Conservation (phyloP, 1,139 yeast genomes). For the Yamadazyma aaseri region DNA sequence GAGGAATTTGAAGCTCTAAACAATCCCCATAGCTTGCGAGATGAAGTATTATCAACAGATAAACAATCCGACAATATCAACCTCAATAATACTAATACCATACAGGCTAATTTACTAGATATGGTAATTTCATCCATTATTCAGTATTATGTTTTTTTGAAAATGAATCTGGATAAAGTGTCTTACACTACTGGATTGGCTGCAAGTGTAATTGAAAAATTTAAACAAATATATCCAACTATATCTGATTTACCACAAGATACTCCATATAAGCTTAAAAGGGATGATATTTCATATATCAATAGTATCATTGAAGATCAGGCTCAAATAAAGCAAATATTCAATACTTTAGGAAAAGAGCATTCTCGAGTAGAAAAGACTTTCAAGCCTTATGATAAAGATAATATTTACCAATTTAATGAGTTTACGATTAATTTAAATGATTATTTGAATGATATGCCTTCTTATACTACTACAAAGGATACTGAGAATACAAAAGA, state of each 20-base stretch:
- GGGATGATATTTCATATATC: too few relatives aligned
- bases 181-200: too few relatives aligned
- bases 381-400: slow-evolving; percentile 12
- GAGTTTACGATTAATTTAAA: slow-evolving; percentile 20
- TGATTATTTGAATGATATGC: slow-evolving; percentile 11
- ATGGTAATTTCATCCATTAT: slow-evolving; percentile 6
- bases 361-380: slow-evolving; percentile 14
- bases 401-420: slow-evolving; percentile 19
- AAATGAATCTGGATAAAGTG: slow-evolving; percentile 1
- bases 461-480: slow-evolving; percentile 4
- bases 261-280: too few relatives aligned
- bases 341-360: slow-evolving; percentile 16
- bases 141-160: slow-evolving; percentile 9
- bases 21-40: too few relatives aligned
- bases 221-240: slow-evolving; percentile 5
- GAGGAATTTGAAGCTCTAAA: too few relatives aligned
- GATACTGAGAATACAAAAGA: not conserved
- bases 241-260: too few relatives aligned
- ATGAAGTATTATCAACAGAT: too few relatives aligned
- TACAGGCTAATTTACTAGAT: too few relatives aligned
- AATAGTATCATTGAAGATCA: slow-evolving; percentile 4
- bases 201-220: not conserved
- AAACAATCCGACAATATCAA: too few relatives aligned
- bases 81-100: too few relatives aligned
- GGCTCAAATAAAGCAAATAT: slow-evolving; percentile 1